These are phyloP conservation scores for Pisolithus sp. DNA, from an alignment of 768 basidiomycete species.

Conservation along the genomic window DNA sequence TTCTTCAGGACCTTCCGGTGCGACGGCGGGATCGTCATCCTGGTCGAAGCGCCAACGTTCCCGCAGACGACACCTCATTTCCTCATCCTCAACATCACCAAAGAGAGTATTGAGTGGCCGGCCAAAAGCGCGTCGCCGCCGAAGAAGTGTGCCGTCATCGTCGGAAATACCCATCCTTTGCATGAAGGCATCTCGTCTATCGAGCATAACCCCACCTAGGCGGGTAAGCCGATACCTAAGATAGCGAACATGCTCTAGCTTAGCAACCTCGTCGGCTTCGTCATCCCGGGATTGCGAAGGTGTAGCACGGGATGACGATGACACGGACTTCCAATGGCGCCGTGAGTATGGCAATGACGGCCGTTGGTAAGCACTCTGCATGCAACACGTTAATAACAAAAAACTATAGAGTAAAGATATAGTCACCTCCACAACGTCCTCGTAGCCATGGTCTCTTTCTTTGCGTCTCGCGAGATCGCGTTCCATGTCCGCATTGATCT, in stretches of 20 bases:
- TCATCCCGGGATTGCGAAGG: constrained; percentile 22
- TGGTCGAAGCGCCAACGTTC: constrained; percentile 67
- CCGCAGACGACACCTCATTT: constrained; percentile 36
- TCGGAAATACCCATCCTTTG: constrained; percentile 19
- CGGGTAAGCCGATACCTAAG: constrained; percentile 77
- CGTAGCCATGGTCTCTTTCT: constrained; percentile 77
- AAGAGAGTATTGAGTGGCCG: constrained; percentile 21
- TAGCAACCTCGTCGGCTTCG: constrained; percentile 18
- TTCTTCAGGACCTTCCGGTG: constrained; percentile 58
- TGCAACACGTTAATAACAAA: constrained; percentile 5
- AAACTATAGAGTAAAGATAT: background rate
- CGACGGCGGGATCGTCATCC: constrained; percentile 53
- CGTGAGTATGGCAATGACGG: constrained; percentile 50
- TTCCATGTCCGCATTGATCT: constrained; percentile 50
- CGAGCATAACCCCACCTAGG: constrained; percentile 71
- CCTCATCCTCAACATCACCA: constrained; percentile 31
- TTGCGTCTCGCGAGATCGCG: constrained; percentile 58
- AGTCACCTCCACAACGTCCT: constrained; percentile 78
- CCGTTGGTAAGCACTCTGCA: constrained; percentile 67
- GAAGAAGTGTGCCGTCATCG: background rate
- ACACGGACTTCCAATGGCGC: constrained; percentile 60
- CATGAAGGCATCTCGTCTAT: constrained; percentile 48
- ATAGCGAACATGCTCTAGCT: constrained; percentile 17
- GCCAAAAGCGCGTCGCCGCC: constrained; percentile 10
- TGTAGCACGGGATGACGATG: constrained; percentile 30